A percentile compares a stretch with the other conserved stretches of the same genome.
These are phyloP conservation scores for Verbena officinalis DNA, from an alignment of 257 asterid species.

Conservation along the genomic window DNA sequence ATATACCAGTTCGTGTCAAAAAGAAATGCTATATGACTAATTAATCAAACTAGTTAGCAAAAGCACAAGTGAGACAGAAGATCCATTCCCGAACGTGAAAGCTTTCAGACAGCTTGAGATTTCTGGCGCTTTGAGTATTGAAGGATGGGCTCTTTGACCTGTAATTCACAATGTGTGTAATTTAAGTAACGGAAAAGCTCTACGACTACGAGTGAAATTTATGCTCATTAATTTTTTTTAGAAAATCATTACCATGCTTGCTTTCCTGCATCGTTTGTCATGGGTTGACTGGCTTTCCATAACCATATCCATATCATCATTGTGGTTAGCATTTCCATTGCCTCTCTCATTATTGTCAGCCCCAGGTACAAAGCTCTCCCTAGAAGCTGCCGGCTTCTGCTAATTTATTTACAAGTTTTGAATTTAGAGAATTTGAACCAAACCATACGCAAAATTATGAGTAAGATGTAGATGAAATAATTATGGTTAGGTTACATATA, in stretches of 20 bases:
- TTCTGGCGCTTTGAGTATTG: slow-evolving; percentile 81
- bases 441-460: not conserved
- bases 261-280: slow-evolving; percentile 69
- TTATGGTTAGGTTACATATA: too few species aligned
- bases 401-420: slow-evolving; percentile 21
- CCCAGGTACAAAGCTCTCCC: slow-evolving; percentile 79
- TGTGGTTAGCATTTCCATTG: slow-evolving; percentile 31
- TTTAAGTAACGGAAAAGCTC: not conserved
- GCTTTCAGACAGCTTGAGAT: slow-evolving; percentile 49
- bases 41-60: not conserved
- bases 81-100: slow-evolving; percentile 14
- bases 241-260: slow-evolving; percentile 72
- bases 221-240: too few species aligned
- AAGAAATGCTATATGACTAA: not conserved
- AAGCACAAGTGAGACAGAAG: not conserved
- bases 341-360: slow-evolving; percentile 49
- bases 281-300: slow-evolving; percentile 63
- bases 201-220: not conserved
- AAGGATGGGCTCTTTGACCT: slow-evolving; percentile 87
- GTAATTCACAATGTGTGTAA: not conserved
- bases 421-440: not conserved
- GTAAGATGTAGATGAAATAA: too few species aligned
- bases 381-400: slow-evolving; percentile 86
- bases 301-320: slow-evolving; percentile 44
- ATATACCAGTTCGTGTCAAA: not conserved